Evolutionary conservation across 768 basidiomycete genomes (phyloP), one percentile per base, ranked within the genome.

Genomic region (Boletus pseudo-olivaceus): DNA sequence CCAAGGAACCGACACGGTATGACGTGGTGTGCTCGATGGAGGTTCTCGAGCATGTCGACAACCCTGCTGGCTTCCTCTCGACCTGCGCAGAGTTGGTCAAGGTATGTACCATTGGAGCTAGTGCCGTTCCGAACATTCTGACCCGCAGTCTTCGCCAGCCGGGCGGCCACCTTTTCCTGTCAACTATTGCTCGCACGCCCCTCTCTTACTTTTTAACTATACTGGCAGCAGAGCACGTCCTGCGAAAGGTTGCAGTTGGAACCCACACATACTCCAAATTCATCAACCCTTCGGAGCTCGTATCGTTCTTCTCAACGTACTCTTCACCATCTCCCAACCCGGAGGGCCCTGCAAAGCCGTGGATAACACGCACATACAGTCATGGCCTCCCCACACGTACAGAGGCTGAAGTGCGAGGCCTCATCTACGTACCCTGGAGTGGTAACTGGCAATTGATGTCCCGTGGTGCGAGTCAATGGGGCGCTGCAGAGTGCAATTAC

Each of bases 21-120:
- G 96, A 98, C 67, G 81, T 94, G 19, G 94, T 99, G 14, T 97
- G 93, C 67, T 90, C 94, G 10, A 92, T 98, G 92, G 97, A 99
- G 70, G 96, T 99, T 8, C 67, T 99, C 30, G 97, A 99, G 73
- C 97, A 99, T 65, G 97, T 99, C 47, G 90, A 97, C 67, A 87
- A 96, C 64, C 95, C 97, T 1, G 77, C 82, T 7, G 78, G 79
- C 7, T 99, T 99, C 70, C 78, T 99, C 46, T 76, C 81, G 29
- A 83, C 87, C 37, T 88, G 93, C 60, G 89, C 89, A 0, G 78
- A 87, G 54, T 80, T 98, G 30, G 82, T 96, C 60, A 98, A 97
- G 76, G 95, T 93, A 58, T 39, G 81, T 66, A 10, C 34, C 37
- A 26, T 19, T 35, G 41, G 33, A 15, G 32, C 47, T 20, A n/a